phyloP scores from a whole-genome alignment of 1,139 yeast species.

The Lodderomyces margitis region DNA sequence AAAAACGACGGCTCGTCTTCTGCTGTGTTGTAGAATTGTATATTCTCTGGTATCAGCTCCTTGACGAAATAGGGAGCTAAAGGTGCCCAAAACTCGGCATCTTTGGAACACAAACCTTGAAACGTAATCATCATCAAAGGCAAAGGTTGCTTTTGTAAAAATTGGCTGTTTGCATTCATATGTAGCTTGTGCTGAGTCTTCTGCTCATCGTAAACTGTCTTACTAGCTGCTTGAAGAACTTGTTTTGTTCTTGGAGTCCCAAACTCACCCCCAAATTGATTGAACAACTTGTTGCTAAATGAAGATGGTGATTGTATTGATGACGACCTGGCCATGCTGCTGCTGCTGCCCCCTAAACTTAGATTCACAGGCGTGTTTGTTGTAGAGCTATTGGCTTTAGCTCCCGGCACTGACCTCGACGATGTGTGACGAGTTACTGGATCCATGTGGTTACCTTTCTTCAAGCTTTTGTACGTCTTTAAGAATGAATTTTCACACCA shows the following conservation, averaged over 20 bases:
- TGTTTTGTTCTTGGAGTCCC: conserved; percentile 68
- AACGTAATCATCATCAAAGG: conserved; percentile 69
- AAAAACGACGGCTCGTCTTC: conserved; percentile 51
- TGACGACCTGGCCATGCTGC: conserved; percentile 12
- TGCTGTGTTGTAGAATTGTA: conserved; percentile 47
- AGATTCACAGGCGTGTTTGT: background rate
- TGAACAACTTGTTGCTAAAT: conserved; percentile 12
- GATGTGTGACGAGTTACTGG: background rate
- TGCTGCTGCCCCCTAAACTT: background rate
- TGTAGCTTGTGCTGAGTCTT: conserved; percentile 31
- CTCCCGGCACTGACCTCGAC: conserved; percentile 11
- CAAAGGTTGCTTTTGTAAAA: conserved; percentile 55
- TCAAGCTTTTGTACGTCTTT: conserved; percentile 52
- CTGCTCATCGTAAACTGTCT: conserved; percentile 46
- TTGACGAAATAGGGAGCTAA: conserved; percentile 52
- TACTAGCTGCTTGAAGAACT: conserved; percentile 61
- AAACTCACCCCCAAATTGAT: conserved; percentile 17
- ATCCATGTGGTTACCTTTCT: conserved; percentile 15
- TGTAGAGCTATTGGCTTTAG: conserved; percentile 5
- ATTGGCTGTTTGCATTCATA: conserved; percentile 25
- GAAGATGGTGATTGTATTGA: conserved; percentile 13
- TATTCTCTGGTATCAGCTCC: conserved; percentile 49
- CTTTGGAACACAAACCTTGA: conserved; percentile 61
- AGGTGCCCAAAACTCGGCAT: conserved; percentile 64
- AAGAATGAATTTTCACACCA: conserved; percentile 95